Conservation (phyloP, 2,329 filamentous ascomycete genomes). For the Aspergillus costaricaensis region DNA sequence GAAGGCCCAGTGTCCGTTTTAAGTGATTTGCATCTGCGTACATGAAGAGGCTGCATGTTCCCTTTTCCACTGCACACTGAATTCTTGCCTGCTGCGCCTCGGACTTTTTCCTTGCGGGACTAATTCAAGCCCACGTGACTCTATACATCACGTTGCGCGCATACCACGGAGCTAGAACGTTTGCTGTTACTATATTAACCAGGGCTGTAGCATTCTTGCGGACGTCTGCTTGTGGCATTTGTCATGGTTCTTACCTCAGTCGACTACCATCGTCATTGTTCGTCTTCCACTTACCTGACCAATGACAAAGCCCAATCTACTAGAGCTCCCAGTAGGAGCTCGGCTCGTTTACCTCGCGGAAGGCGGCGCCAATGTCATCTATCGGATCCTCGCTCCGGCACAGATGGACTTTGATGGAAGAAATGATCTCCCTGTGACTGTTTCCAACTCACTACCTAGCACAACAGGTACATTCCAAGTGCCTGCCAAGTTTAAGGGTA, state of each 20-base stretch:
- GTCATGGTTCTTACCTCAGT: slow-evolving; percentile 22
- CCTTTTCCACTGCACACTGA: slow-evolving; percentile 11
- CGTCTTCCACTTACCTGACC: slow-evolving; percentile 20
- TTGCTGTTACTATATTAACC: slow-evolving; percentile 7
- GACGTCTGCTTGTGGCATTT: slow-evolving; percentile 10
- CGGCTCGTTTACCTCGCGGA: slow-evolving; percentile 58
- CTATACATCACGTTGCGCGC: slow-evolving; percentile 4
- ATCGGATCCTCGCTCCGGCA: slow-evolving; percentile 54
- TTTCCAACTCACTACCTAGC: slow-evolving; percentile 18
- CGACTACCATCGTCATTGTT: slow-evolving; percentile 10
- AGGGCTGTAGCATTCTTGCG: slow-evolving; percentile 10
- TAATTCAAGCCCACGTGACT: slow-evolving; percentile 3
- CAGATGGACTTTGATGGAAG: slow-evolving; percentile 26
- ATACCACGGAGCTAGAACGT: slow-evolving; percentile 3
- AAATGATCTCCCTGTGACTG: slow-evolving; percentile 24
- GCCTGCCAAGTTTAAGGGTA: slow-evolving; percentile 40
- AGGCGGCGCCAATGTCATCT: slow-evolving; percentile 77
- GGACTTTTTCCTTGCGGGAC: slow-evolving; percentile 14
- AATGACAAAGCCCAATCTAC: slow-evolving; percentile 36
- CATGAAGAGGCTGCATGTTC: slow-evolving; percentile 10
- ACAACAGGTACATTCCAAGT: slow-evolving; percentile 21
- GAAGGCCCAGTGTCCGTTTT: slow-evolving; percentile 15
- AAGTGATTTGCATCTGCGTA: slow-evolving; percentile 16
- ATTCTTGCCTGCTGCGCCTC: slow-evolving; percentile 12
- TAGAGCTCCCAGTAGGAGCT: slow-evolving; percentile 39